Base-by-base conservation (phyloP, 1,284 basidiomycete species). In the Irpex sp. region DNA sequence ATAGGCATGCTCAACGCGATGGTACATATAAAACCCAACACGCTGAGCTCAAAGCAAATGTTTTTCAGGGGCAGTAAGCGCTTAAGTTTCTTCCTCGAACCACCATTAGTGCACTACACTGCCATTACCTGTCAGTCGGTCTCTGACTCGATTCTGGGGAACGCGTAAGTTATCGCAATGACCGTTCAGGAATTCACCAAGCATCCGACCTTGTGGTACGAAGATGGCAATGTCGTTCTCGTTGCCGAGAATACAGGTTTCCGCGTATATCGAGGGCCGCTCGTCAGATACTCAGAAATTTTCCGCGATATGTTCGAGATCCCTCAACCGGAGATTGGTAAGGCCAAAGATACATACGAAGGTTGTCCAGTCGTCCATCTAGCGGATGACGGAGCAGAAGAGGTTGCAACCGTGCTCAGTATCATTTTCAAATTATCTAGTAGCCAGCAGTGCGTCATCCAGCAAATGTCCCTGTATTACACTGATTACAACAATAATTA, bases 251-350 rank as follows among this genome's bases (percentile, higher is more conserved):
- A 73, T 13, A 79, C 79, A 11, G 81, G 79, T 0, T 89, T 89
- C 78, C 88, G 85, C 65, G 83, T 89, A 1, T 86, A 89, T 68
- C 79, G 81, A 2, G 86, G 88, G 0, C 84, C 86, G 65, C 78
- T 89, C 17, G 79, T 79, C 59, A 79, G 86, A 3, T 86, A 88
- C 64, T 89, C 87, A 0, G 87, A 87, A 38, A 78, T 89, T 8
- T 89, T 89, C 71, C 78, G 77, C 61, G 83, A 81, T 62, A 73
- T 88, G 62, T 82, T 89, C 51, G 19, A 15, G n/a, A 34, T 57
- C 8, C 55, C 55, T 11, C 55, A 62, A 31, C 61, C 55, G n/a
- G n/a, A 57, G 55, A 8, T 17, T 11, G 9, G 8, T 15, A 26
- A 26, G 2, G 36, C 13, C 2, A 31, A 19, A 9, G 59, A 55